Base-by-base conservation (phyloP, 805 yeast genomes). In the Isabelozyma heimii region DNA sequence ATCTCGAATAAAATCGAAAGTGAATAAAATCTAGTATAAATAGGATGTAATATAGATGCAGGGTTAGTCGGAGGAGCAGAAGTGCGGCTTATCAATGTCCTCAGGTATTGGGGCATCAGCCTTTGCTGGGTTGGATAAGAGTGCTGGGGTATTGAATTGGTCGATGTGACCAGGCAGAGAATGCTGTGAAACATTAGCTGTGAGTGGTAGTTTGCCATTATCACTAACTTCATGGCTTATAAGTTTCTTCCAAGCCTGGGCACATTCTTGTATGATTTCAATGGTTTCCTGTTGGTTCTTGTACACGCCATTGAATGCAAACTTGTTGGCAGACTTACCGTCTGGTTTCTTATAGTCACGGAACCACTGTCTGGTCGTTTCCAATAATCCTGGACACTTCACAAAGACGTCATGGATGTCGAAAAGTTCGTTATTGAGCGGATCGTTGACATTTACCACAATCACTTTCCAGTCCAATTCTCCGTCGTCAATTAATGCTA, bases 331-430 rank as follows among this genome's bases (percentile, higher is more conserved):
- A 62, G 97, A 96, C 81, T 94, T 94, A 53, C 98, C 99, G 70
- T 92, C 99, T 47, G 99, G 97, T 59, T 91, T 81, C 75, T 94
- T 94, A 84, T 94, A 94, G 73, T 91, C 91, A 70, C 95, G 87
- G 84, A 94, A 94, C 99, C 99, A 94, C 74, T 89, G 96, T 71
- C 91, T 85, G 50, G 98, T 94, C 56, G 96, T 87, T 68, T 96
- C 88, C 65, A 94, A 77, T 51, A 94, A 78, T 47, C 97, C 97
- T 51, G 99, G 99, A 71, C 91, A 84, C 67, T 87, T 85, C 63
- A 80, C 82, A 70, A 82, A 91, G 55, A 94, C 96, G 63, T 94
- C 97, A 72, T 88, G 92, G 59, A 94, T 84, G 70, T 91, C 97
- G 66, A 86, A 81, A 62, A 94, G 76, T 74, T 91, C 86, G 51